A percentile compares a stretch with the other conserved stretches of the same genome.
These are phyloP conservation scores for Skeletonema grethae DNA, from an alignment of 108 stramenopile genomes.

Conservation along the genomic window DNA sequence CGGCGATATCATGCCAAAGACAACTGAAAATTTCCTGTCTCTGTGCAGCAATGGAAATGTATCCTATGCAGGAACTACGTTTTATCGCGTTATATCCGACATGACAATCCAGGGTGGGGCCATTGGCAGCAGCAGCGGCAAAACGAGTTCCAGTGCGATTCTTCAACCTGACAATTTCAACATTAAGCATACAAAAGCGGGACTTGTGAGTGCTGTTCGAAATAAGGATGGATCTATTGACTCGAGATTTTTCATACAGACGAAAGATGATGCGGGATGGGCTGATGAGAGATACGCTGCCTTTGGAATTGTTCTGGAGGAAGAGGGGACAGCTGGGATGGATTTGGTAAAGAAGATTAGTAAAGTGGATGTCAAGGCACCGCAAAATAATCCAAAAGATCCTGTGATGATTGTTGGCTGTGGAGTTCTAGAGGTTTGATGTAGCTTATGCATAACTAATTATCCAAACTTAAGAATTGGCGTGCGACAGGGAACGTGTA, in stretches of 20 bases:
- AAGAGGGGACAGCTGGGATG: slow-evolving; percentile 39
- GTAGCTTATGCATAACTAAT: slow-evolving; percentile 1
- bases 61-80: slow-evolving; percentile 61
- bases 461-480: not conserved
- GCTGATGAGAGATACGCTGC: slow-evolving; percentile 77
- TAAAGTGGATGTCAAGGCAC: slow-evolving; percentile 61
- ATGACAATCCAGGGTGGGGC: slow-evolving; percentile 74
- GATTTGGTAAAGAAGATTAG: slow-evolving; percentile 60
- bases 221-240: slow-evolving; percentile 51
- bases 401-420: slow-evolving; percentile 57
- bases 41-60: slow-evolving; percentile 32
- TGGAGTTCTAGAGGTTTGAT: slow-evolving; percentile 27
- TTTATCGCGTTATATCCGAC: slow-evolving; percentile 67
- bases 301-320: slow-evolving; percentile 69
- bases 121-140: slow-evolving; percentile 54
- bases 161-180: slow-evolving; percentile 73
- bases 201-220: slow-evolving; percentile 58
- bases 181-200: slow-evolving; percentile 61
- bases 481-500: not conserved
- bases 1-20: slow-evolving; percentile 67
- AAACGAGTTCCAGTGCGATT: slow-evolving; percentile 43
- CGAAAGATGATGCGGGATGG: slow-evolving; percentile 69
- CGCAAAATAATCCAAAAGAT: slow-evolving; percentile 61
- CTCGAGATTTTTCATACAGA: slow-evolving; percentile 73
- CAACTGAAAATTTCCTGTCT: slow-evolving; percentile 56